Conservation (phyloP, 2,329 filamentous ascomycete species). For the Huntiella moniliformis region DNA sequence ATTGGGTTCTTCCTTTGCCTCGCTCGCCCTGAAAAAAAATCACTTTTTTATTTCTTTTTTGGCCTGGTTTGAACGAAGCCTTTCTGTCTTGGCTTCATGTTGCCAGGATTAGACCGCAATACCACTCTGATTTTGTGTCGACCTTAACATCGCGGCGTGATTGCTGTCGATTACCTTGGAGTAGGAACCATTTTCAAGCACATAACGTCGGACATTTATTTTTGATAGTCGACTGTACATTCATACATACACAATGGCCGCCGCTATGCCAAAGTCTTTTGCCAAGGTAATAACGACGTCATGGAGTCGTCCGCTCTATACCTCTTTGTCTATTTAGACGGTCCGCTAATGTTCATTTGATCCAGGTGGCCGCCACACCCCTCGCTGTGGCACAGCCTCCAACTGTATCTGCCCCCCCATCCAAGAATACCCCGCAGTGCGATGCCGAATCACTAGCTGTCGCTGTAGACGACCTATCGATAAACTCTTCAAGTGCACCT, state of each 20-base stretch:
- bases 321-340: not conserved
- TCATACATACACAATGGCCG: constrained; percentile 22
- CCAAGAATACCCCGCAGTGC: constrained; percentile 13
- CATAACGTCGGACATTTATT: no score
- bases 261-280: constrained; percentile 44
- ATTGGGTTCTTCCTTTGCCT: no score
- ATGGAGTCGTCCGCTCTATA: not conserved
- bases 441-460: constrained; percentile 9
- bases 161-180: no score
- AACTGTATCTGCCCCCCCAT: constrained; percentile 5
- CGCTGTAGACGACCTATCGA: not conserved
- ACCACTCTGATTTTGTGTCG: no score
- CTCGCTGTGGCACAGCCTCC: constrained; percentile 6
- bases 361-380: constrained; percentile 30
- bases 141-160: not conserved
- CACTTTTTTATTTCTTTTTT: not conserved
- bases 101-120: no score
- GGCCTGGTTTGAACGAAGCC: not conserved
- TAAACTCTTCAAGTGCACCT: constrained; percentile 1
- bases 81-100: no score
- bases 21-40: no score
- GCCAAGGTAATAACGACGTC: constrained; percentile 42
- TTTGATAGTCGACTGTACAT: not conserved
- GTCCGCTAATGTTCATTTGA: constrained; percentile 4
- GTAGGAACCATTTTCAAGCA: no score